phyloP scores from a whole-genome alignment of 2,329 filamentous ascomycete genomes.

The Sporothrix euskadiensis region DNA sequence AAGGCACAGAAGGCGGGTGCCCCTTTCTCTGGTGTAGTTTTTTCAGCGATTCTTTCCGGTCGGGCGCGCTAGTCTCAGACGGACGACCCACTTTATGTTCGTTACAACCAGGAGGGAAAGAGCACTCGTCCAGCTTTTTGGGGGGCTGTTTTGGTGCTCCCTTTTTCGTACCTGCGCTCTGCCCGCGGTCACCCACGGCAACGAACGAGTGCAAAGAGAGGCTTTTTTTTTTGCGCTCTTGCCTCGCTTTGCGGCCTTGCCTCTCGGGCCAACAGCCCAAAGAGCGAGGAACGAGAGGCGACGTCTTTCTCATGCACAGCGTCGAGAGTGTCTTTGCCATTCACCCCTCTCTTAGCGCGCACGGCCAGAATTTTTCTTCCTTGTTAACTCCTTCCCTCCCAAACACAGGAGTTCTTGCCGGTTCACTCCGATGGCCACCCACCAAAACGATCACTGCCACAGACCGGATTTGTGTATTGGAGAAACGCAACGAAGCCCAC shows the following conservation, averaged over 20 bases:
- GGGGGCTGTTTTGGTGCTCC: neutral
- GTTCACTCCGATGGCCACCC: constrained; percentile 29
- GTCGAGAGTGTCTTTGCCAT: neutral
- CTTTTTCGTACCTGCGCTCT: neutral
- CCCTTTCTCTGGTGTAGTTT: constrained; percentile 37
- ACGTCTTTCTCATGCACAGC: neutral
- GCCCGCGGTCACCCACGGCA: constrained; percentile 29
- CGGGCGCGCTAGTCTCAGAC: constrained; percentile 35
- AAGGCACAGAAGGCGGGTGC: constrained; percentile 13
- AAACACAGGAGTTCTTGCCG: constrained; percentile 16
- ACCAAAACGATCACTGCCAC: constrained; percentile 5
- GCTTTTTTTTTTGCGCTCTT: constrained; percentile 10
- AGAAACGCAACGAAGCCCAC: neutral
- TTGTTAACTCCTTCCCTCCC: neutral
- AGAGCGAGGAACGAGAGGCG: neutral
- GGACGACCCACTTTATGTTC: constrained; percentile 26
- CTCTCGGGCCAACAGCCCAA: constrained; percentile 23
- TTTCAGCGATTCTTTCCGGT: constrained; percentile 58
- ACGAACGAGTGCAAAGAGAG: constrained; percentile 16
- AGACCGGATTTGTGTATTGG: neutral
- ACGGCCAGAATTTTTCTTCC: constrained; percentile 6
- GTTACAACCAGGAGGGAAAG: constrained; percentile 16
- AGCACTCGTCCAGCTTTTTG: constrained; percentile 12
- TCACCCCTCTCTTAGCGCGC: constrained; percentile 23
- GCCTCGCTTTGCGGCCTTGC: constrained; percentile 15